Conservation (phyloP, 2,329 filamentous ascomycete species). For the Neocatenulostroma microsporum region DNA sequence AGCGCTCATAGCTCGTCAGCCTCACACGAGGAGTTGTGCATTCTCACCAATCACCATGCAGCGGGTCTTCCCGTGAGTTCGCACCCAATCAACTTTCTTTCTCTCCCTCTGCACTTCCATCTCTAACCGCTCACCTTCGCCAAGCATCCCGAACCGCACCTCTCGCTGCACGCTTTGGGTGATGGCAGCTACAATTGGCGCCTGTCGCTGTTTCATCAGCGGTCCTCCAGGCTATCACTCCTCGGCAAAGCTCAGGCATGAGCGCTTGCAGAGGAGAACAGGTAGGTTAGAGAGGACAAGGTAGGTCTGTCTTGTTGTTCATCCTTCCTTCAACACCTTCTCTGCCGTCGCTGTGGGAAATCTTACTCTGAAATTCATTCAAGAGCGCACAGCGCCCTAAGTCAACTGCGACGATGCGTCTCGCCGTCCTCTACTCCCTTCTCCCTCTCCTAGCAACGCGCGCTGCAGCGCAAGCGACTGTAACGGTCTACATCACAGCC, state of each 20-base stretch:
- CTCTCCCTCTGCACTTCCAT: background rate
- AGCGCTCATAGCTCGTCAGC: too few relatives aligned
- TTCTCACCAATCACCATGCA: background rate
- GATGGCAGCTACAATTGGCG: constrained; percentile 2
- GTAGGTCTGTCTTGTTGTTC: background rate
- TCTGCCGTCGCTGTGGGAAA: background rate
- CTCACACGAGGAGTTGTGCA: background rate
- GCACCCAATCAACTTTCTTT: background rate
- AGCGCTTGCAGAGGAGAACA: background rate
- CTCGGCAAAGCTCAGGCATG: background rate
- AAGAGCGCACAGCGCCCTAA: background rate
- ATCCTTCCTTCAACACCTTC: background rate
- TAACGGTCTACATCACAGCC: constrained; percentile 6
- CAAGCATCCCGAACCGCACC: background rate
- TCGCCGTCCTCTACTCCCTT: background rate
- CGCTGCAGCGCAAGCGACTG: constrained; percentile 4
- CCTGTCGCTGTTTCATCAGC: background rate
- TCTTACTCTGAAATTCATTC: background rate
- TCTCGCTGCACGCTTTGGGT: background rate
- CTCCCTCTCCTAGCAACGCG: background rate
- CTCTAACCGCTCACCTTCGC: constrained; percentile 3
- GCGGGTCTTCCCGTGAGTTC: background rate
- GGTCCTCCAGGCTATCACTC: background rate
- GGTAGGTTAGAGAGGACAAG: background rate
- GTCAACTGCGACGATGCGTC: constrained; percentile 3